Percentiles rank a stretch among this genome's conserved stretches.
Conservation (phyloP, 2,329 filamentous ascomycete genomes). For the Alternaria metachromatica region DNA sequence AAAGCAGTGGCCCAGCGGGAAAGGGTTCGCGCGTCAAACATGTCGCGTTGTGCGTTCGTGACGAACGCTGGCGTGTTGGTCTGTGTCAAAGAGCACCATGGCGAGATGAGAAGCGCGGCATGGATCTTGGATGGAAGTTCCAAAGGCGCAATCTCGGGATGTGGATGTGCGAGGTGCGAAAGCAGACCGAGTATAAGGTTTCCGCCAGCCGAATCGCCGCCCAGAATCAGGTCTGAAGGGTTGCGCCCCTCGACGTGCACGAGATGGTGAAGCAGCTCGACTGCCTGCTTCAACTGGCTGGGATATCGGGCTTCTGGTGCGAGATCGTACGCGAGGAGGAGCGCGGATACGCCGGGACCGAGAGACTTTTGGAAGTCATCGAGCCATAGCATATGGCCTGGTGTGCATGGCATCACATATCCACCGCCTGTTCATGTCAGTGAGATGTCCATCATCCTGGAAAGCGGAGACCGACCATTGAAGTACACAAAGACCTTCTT, state of each 20-base stretch:
- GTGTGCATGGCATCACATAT: slow-evolving; percentile 57
- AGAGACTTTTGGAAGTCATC: slow-evolving; percentile 53
- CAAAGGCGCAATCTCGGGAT: slow-evolving; percentile 58
- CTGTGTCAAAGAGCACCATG: slow-evolving; percentile 63
- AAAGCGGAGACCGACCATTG: slow-evolving; percentile 47
- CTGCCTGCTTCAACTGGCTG: slow-evolving; percentile 56
- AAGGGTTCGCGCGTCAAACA: slow-evolving; percentile 53
- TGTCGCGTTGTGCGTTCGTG: slow-evolving; percentile 59
- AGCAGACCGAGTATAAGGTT: slow-evolving; percentile 56
- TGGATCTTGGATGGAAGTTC: slow-evolving; percentile 53
- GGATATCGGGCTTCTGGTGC: slow-evolving; percentile 58
- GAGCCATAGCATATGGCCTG: slow-evolving; percentile 59
- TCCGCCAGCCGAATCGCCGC: slow-evolving; percentile 63
- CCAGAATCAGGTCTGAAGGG: slow-evolving; percentile 54
- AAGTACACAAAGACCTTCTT: slow-evolving; percentile 56
- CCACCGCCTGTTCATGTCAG: slow-evolving; percentile 58
- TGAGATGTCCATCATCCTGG: not conserved
- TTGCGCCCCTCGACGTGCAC: slow-evolving; percentile 45
- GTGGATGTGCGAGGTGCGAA: slow-evolving; percentile 63
- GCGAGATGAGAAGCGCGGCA: slow-evolving; percentile 62
- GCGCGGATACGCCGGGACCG: slow-evolving; percentile 56
- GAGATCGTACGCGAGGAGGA: slow-evolving; percentile 66
- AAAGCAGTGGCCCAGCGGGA: slow-evolving; percentile 58
- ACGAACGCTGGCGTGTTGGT: slow-evolving; percentile 51
- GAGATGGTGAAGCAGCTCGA: slow-evolving; percentile 54